Evolutionary conservation across 2,329 filamentous ascomycete species (phyloP).

Genomic region (Arthrinium puccinioides): DNA sequence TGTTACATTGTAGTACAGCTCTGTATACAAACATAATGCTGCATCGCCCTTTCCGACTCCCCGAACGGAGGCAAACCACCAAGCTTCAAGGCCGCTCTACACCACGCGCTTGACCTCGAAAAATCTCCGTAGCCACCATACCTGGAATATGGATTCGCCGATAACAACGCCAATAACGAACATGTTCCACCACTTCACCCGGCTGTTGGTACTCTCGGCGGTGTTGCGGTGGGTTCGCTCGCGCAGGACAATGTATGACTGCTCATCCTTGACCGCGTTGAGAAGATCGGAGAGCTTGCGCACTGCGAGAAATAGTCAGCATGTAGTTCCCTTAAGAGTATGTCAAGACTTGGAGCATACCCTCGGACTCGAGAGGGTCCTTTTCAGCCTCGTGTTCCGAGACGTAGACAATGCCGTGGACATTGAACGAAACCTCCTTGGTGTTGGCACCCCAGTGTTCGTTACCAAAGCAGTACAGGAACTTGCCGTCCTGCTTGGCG

Average conservation of each 20-base stretch:
- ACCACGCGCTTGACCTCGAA: conserved; percentile 77
- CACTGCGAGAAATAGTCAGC: conserved; percentile 44
- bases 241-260: conserved; percentile 90
- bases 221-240: conserved; percentile 97
- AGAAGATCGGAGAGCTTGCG: conserved; percentile 78
- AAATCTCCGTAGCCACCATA: conserved; percentile 99
- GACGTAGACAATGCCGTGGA: conserved; percentile 97
- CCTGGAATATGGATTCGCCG: conserved; percentile 92
- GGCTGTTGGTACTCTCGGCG: conserved; percentile 92
- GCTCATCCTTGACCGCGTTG: conserved; percentile 92
- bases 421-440: conserved; percentile 99
- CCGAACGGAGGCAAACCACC: neutral
- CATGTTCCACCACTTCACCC: conserved; percentile 99
- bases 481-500: conserved; percentile 79
- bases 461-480: conserved; percentile 97
- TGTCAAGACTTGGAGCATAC: conserved; percentile 40
- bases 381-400: conserved; percentile 76
- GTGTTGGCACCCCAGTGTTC: conserved; percentile 94
- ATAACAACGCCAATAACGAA: conserved; percentile 88
- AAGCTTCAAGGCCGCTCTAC: conserved; percentile 23
- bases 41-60: neutral
- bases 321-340: neutral
- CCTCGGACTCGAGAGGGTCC: conserved; percentile 87
- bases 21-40: neutral
- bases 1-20: neutral